These are phyloP conservation scores for Aplosporella prunicola DNA, from an alignment of 2,329 filamentous ascomycete species.

Conservation along the genomic window DNA sequence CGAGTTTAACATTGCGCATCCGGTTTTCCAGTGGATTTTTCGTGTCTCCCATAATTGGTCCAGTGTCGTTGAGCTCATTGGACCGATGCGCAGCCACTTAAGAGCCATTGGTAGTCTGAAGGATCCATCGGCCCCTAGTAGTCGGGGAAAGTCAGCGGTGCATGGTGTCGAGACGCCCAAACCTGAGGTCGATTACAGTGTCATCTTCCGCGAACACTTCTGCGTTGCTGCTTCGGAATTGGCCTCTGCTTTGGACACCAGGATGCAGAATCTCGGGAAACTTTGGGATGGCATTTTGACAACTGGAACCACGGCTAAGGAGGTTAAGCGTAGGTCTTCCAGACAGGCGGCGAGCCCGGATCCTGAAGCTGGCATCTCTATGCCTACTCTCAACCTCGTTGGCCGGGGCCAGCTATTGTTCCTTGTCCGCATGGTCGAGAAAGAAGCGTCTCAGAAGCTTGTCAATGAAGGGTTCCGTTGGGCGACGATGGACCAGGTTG, in stretches of 20 bases:
- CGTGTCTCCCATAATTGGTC: slow-evolving; percentile 71
- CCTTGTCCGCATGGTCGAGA: slow-evolving; percentile 56
- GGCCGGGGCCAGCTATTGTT: slow-evolving; percentile 75
- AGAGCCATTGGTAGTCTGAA: slow-evolving; percentile 36
- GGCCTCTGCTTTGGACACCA: slow-evolving; percentile 55
- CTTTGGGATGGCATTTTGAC: slow-evolving; percentile 68
- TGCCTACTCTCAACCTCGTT: slow-evolving; percentile 32
- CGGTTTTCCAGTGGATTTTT: slow-evolving; percentile 82
- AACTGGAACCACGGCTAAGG: slow-evolving; percentile 42
- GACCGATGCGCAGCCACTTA: slow-evolving; percentile 65
- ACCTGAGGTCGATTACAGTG: slow-evolving; percentile 56
- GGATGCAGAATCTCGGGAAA: slow-evolving; percentile 54
- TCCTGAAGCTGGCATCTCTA: slow-evolving; percentile 28
- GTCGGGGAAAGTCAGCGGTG: slow-evolving; percentile 11
- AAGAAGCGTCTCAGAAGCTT: slow-evolving; percentile 53
- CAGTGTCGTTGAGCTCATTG: slow-evolving; percentile 56
- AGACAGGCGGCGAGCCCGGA: slow-evolving; percentile 20
- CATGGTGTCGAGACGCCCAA: slow-evolving; percentile 40
- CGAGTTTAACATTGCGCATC: slow-evolving; percentile 64
- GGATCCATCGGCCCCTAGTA: slow-evolving; percentile 19
- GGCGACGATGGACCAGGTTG: slow-evolving; percentile 49
- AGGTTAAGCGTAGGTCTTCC: slow-evolving; percentile 1
- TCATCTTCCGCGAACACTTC: slow-evolving; percentile 73
- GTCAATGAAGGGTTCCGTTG: slow-evolving; percentile 71
- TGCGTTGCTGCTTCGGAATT: slow-evolving; percentile 70